Conservation (phyloP, 208 protist genomes). For the Leishmania guyanensis region DNA sequence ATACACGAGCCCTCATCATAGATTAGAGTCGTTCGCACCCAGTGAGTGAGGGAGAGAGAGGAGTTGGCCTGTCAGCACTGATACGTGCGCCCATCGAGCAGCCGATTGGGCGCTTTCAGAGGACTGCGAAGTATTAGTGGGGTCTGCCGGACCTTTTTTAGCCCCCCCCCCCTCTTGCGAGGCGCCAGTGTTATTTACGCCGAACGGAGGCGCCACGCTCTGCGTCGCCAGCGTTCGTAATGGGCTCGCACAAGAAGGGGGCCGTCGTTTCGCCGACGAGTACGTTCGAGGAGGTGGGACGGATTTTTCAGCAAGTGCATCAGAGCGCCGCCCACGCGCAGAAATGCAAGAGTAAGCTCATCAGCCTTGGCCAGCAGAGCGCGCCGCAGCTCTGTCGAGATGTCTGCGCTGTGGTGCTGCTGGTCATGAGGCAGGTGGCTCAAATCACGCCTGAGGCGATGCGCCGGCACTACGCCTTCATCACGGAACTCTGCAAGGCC, state of each 20-base stretch:
- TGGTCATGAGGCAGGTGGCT: constrained; percentile 76
- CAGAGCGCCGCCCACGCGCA: constrained; percentile 74
- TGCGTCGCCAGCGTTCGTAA: not conserved
- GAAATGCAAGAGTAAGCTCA: constrained; percentile 60
- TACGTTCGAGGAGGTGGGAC: constrained; percentile 42
- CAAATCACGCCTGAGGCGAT: constrained; percentile 73
- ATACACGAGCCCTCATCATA: not conserved
- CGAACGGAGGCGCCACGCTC: not conserved
- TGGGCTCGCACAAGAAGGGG: constrained; percentile 17
- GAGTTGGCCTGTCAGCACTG: not conserved
- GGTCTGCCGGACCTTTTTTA: not conserved
- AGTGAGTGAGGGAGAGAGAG: not conserved
- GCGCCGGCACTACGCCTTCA: constrained; percentile 79
- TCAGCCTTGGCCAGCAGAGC: constrained; percentile 19
- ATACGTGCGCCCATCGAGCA: not conserved
- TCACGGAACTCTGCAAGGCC: constrained; percentile 62
- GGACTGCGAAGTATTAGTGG: not conserved
- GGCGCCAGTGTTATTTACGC: no score
- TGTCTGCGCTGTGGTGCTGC: constrained; percentile 60
- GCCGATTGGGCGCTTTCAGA: not conserved
- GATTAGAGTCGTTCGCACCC: not conserved
- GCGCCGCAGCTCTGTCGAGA: constrained; percentile 25
- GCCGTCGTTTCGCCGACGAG: constrained; percentile 1
- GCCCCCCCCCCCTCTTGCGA: not conserved
- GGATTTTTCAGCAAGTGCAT: constrained; percentile 82